Evolutionary conservation across 192 early-diverging fungal genomes (phyloP), one percentile per base, ranked within the genome.

Genomic region (Gryganskiella cystojenkinii): DNA sequence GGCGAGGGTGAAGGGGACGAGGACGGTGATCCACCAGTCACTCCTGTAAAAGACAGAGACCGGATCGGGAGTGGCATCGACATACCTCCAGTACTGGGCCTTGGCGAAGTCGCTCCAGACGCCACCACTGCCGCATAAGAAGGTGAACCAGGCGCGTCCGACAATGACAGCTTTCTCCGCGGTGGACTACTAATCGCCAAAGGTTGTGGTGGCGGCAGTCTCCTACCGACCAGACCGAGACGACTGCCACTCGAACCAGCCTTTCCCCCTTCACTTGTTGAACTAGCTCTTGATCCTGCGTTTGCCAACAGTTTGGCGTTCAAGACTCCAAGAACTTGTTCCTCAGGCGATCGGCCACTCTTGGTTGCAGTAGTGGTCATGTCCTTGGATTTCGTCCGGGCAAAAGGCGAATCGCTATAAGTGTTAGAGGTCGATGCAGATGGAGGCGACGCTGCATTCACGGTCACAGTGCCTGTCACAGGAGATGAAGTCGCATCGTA

Each of bases 71-170:
- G 33, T 24, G 55, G 37, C 37, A 40, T 5, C 25, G 43, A 4
- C 13, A 56, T 22, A 17, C 25, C 28, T 31, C 61, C 70, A 8
- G 70, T 60, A 44, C 58, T 60, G 15, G 70, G 70, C 19, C 62
- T 60, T 22, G 70, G 70, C 9, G 70, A 71, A 6, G 60, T 47
- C 2, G 61, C 70, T 19, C 70, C 70, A 31, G 70, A 71, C 15
- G 70, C 70, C 9, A 71, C 70, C n/a, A 71, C 62, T 2, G 70
- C 70, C 49, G 70, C 70, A 58, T 71, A 71, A 3, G 70, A 71
- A 4, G 70, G 70, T 20, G 70, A 71, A 3, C 70, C 70, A 27
- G 70, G 70, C 11, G 62, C 70, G 31, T 61, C 35, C 35, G 35
- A 35, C 31, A 7, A 33, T 34, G 31, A 56, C 22, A 40, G 34